Evolutionary conservation across 148 eudicot genomes (phyloP), one percentile per base, ranked within the genome.

Genomic region (Bassia scoparia): DNA sequence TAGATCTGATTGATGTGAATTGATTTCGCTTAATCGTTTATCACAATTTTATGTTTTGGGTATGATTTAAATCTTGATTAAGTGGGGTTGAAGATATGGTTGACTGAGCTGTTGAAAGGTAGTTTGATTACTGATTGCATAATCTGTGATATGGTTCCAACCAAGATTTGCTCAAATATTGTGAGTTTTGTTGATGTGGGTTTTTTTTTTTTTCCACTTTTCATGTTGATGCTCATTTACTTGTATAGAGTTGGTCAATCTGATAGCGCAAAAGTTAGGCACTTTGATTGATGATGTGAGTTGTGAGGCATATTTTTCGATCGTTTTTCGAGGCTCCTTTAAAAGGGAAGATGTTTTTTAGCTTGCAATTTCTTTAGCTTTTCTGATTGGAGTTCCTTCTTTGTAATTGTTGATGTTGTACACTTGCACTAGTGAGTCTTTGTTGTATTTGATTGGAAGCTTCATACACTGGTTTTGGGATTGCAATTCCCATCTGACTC

Each of bases 401-500:
- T n/a, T n/a, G n/a, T n/a, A n/a, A n/a, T n/a, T n/a, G n/a, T n/a
- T n/a, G n/a, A n/a, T n/a, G n/a, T n/a, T n/a, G n/a, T n/a, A n/a
- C n/a, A n/a, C 4, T 52, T 18, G 23, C 2, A 26, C 2, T 2
- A 1, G 8, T 58, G 3, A 4, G 31, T 31, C 2, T 14, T 15
- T 61, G 38, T 16, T 26, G n/a, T 61, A 15, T 7, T 18, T 33
- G 4, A 18, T 62, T 34, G 13, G 11, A 62, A 6, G 43, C 24
- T 62, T 33, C 67, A 21, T 62, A 2, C 20, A 34, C 43, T 34
- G 68, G 49, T 41, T n/a, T 65, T 18, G 49, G 49, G 24, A 0
- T 38, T 65, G 24, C 30, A 41, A 61, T 65, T 61, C 68, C 46
- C 21, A 41, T 65, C 41, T 65, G 68, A 37, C 68, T 65, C 16